Conservation (phyloP, 2,329 filamentous ascomycete genomes). For the Cadophora sp. region DNA sequence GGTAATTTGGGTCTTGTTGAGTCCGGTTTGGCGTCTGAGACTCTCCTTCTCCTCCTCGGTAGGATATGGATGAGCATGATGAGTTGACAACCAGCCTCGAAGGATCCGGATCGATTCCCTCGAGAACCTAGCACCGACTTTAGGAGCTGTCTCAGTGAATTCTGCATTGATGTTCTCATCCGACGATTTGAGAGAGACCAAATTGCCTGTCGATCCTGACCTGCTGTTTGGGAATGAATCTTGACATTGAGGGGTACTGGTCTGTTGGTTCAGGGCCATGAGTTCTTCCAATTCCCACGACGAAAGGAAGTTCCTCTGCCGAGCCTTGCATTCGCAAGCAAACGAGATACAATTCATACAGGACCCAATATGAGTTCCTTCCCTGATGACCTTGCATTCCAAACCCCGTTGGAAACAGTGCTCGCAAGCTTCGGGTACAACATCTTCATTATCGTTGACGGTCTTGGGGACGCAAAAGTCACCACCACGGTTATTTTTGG, state of each 20-base stretch:
- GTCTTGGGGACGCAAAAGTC: constrained; percentile 11
- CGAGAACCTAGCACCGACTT: constrained; percentile 79
- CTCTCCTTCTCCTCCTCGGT: constrained; percentile 86
- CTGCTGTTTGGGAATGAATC: constrained; percentile 25
- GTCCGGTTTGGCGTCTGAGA: constrained; percentile 77
- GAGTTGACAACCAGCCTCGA: constrained; percentile 83
- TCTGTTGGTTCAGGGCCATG: constrained; percentile 3
- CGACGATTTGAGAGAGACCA: constrained; percentile 49
- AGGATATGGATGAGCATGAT: constrained; percentile 85
- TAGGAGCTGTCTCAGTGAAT: constrained; percentile 52
- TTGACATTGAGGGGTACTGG: constrained; percentile 5
- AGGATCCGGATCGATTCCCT: constrained; percentile 80
- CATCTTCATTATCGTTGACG: constrained; percentile 21
- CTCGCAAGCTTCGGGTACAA: constrained; percentile 31
- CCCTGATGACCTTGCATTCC: constrained; percentile 33
- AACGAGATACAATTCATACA: constrained; percentile 36
- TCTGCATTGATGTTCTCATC: constrained; percentile 68
- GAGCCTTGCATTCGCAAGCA: constrained; percentile 32
- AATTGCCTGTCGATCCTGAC: constrained; percentile 30
- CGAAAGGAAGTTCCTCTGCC: constrained; percentile 12
- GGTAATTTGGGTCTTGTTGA: constrained; percentile 83
- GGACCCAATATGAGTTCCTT: constrained; percentile 28
- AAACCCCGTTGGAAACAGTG: constrained; percentile 34
- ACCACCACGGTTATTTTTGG: constrained; percentile 16
- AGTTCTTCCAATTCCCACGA: constrained; percentile 29